Base-by-base conservation (phyloP, 345 rosid species). In the Melaleuca quinquenervia region DNA sequence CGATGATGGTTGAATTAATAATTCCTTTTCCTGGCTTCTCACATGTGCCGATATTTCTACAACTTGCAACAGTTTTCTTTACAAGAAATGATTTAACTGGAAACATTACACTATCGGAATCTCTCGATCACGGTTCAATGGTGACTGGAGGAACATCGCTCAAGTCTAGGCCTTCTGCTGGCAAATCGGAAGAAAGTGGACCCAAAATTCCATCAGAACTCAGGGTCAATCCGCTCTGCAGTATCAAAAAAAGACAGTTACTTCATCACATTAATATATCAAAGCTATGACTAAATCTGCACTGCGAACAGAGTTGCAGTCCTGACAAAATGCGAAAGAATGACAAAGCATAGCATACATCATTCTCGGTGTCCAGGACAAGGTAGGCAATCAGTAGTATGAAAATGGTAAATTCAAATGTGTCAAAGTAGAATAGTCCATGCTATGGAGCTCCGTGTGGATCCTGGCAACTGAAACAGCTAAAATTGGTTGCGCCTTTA, bases 181-280 rank as follows among this genome's bases (percentile, higher is more conserved):
- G 98, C 84, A 95, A 87, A 80, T 95, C 97, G 27, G 98, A 90
- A 29, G 90, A 86, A 36, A 93, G 89, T 1, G 95, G 95, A 84
- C 98, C 98, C 90, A 96, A 85, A 26, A 94, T 93, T 78, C 97
- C 99, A 48, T 94, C 98, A 0, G 98, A 89, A 87, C 94, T 96
- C 75, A 97, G 92, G 16, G 93, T 94, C 84, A 95, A 85, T 85
- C 98, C 98, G 50, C 99, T 94, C 99, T 94, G 96, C 88, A 89
- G 76, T 74, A 84, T 22, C 21, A 85, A 8, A 1, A n/a, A 6
- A 14, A 32, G 60, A 10, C 80, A 0, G 24, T 64, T 16, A 70
- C 0, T 70, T 70, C 48, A 18, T 70, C 80, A 36, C 26, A 20
- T 36, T 21, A 36, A 70, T 70, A 1, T 36, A 22, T 36, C 36